A percentile compares a stretch with the other conserved stretches of the same genome.
phyloP scores from a whole-genome alignment of 1,284 basidiomycete species.

The Leccinum variabile region DNA sequence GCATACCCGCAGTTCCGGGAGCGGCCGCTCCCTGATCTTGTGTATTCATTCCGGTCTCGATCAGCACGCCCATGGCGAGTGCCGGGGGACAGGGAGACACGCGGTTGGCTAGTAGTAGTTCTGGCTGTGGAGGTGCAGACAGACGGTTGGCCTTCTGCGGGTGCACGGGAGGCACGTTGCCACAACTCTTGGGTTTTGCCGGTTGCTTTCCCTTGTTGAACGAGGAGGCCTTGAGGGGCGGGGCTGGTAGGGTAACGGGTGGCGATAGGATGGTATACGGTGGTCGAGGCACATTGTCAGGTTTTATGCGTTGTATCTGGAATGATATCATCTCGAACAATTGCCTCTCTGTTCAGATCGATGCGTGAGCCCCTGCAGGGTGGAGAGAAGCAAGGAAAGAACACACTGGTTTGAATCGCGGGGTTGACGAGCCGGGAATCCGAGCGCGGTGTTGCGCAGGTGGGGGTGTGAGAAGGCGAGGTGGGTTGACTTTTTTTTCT shows the following conservation, averaged over 20 bases:
- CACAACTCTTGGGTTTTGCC: constrained; percentile 40
- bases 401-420: constrained; percentile 78
- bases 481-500: no score
- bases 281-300: constrained; percentile 67
- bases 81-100: constrained; percentile 70
- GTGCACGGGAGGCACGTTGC: constrained; percentile 25
- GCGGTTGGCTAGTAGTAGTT: constrained; percentile 52
- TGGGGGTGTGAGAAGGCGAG: no score
- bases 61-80: constrained; percentile 66
- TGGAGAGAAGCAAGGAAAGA: neutral
- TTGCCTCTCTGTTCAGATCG: constrained; percentile 60
- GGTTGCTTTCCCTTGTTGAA: constrained; percentile 45
- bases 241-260: constrained; percentile 19
- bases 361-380: neutral
- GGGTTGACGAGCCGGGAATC: constrained; percentile 56
- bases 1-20: constrained; percentile 41
- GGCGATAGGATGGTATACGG: constrained; percentile 47
- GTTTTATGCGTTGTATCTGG: constrained; percentile 74
- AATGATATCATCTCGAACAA: constrained; percentile 47
- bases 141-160: constrained; percentile 33
- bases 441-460: no score
- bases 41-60: constrained; percentile 74
- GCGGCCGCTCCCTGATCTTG: constrained; percentile 45
- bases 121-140: constrained; percentile 54
- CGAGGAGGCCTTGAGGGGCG: constrained; percentile 31